These are phyloP conservation scores for Apophysomyces sp. DNA, from an alignment of 371 early-diverging fungal species.

Conservation along the genomic window DNA sequence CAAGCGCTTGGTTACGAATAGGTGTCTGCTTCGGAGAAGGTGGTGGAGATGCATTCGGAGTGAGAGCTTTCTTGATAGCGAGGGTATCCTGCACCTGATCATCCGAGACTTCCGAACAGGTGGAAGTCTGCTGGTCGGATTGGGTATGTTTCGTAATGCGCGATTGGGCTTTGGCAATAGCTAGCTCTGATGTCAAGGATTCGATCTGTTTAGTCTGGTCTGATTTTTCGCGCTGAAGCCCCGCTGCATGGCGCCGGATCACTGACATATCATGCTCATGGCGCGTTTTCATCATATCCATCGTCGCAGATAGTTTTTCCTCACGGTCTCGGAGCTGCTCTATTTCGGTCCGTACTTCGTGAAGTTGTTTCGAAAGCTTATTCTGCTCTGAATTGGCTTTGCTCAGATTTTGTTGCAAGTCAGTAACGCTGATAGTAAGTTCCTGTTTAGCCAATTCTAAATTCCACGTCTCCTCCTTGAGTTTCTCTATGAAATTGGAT, in stretches of 20 bases:
- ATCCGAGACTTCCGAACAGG: constrained; percentile 30
- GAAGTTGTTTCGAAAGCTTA: constrained; percentile 55
- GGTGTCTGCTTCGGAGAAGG: constrained; percentile 28
- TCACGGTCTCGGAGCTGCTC: constrained; percentile 68
- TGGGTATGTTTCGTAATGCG: constrained; percentile 37
- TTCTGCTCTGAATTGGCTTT: constrained; percentile 59
- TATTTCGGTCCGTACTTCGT: constrained; percentile 55
- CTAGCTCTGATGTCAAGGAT: constrained; percentile 59
- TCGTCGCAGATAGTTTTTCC: constrained; percentile 51
- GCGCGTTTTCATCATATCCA: constrained; percentile 55
- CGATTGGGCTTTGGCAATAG: constrained; percentile 44
- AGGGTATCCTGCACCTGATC: constrained; percentile 26
- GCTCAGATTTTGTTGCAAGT: constrained; percentile 54
- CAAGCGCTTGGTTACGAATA: constrained; percentile 36
- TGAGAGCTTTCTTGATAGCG: constrained; percentile 6
- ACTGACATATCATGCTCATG: constrained; percentile 68
- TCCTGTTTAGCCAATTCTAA: constrained; percentile 61
- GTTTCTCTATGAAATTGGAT: constrained; percentile 35
- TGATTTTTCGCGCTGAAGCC: constrained; percentile 68
- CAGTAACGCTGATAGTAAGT: constrained; percentile 50
- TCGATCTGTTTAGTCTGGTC: constrained; percentile 60
- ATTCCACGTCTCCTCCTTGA: constrained; percentile 65
- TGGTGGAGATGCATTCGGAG: constrained; percentile 17
- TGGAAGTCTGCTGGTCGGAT: constrained; percentile 30
- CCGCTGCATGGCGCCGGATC: constrained; percentile 59